Base-by-base conservation (phyloP, 1,284 basidiomycete genomes). In the Tylopilus sp. region DNA sequence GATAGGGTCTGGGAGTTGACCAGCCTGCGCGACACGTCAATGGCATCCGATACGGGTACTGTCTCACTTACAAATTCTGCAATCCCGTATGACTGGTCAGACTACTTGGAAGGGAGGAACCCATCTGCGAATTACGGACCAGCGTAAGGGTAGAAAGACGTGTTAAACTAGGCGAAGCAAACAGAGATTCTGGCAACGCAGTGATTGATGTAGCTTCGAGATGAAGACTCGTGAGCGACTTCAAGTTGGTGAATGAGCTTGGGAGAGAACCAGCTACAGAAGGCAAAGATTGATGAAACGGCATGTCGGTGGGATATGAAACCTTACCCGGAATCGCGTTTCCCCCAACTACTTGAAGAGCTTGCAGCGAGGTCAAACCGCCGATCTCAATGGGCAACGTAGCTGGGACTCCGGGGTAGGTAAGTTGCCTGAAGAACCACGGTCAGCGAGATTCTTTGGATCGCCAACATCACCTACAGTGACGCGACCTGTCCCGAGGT, bases 341-440 rank as follows among this genome's bases (percentile, higher is more conserved):
- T 40, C 75, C 71, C 8, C 78, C 77, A 12, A 73, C 60, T 21
- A 79, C 58, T 46, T 67, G 57, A 21, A 79, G 58, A 16, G 54
- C 66, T 44, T 72, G 69, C 19, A 79, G 57, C 0, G 61, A 63
- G 0, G 68, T 70, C 38, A 79, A 57, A n/a, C 67, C 65, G 0
- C 71, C 71, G 12, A 79, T 59, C 46, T 76, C 73, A 7, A 60
- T 60, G 0, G 78, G 76, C 1, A 79, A 58, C 3, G 64, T 61
- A 8, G 72, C 67, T 19, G 78, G 77, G 13, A 79, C 70, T 4
- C 68, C 73, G 10, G 77, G 77, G 54, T 74, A 77, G 0, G 67
- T 70, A 29, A 79, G 60, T 54, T 70, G 60, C 35, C 77, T 78
- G 31, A 34, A 34, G 7, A 23, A 23, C 13, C 7, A 8, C n/a